Percentiles rank a stretch among this genome's conserved stretches.
phyloP scores from a whole-genome alignment of 495 filamentous ascomycete genomes.

The Penicillium fimorum region DNA sequence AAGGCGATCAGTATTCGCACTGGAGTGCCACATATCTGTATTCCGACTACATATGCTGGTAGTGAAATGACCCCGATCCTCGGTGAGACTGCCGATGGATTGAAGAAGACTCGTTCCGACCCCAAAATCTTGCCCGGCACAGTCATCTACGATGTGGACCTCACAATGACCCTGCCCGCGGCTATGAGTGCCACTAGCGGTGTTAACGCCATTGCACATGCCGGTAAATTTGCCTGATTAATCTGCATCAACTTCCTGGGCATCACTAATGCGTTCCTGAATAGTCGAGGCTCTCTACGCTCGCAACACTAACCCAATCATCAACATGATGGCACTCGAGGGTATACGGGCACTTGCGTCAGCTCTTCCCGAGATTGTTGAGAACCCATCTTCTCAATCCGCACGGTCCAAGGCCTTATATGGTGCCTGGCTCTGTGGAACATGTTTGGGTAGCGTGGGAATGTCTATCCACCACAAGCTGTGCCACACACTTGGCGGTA shows the following conservation, averaged over 20 bases:
- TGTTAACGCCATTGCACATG: conserved; percentile 70
- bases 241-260: background rate
- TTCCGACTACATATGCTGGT: conserved; percentile 68
- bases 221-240: conserved; percentile 36
- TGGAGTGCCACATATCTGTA: conserved; percentile 62
- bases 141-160: conserved; percentile 68
- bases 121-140: conserved; percentile 63
- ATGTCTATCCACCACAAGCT: conserved; percentile 74
- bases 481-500: conserved; percentile 66
- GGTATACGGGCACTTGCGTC: conserved; percentile 53
- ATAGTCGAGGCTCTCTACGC: conserved; percentile 66
- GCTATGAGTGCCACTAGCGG: conserved; percentile 62
- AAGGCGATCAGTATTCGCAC: conserved; percentile 67
- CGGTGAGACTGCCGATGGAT: conserved; percentile 61
- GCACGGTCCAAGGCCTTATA: conserved; percentile 61
- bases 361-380: conserved; percentile 56
- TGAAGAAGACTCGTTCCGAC: conserved; percentile 64
- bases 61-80: conserved; percentile 70
- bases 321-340: conserved; percentile 57
- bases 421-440: conserved; percentile 66
- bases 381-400: conserved; percentile 44
- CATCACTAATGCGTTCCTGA: background rate
- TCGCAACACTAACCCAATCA: conserved; percentile 59
- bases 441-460: conserved; percentile 61
- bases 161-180: conserved; percentile 63